Evolutionary conservation across 768 basidiomycete genomes (phyloP), one percentile per base, ranked within the genome.

Genomic region (Clitopilus hobsonii): DNA sequence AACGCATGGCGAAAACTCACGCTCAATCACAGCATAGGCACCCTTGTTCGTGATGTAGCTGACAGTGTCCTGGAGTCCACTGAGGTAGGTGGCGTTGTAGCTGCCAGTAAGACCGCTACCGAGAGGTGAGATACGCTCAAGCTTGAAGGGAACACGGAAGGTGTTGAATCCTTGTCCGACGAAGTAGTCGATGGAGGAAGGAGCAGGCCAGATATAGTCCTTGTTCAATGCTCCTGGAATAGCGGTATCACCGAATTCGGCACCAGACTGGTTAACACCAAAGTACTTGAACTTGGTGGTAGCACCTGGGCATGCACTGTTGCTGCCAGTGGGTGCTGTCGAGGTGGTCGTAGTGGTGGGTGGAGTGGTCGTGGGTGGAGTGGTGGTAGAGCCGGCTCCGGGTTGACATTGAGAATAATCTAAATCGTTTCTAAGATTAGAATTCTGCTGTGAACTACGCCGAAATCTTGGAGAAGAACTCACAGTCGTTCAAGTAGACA

Each of bases 241-340:
- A 16, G 61, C 67, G 11, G 60, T 69, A 57, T 74, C 68, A 16
- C 83, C 83, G 57, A 85, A 86, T 65, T 86, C 83, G 38, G 82
- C 83, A 59, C 82, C 82, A 51, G 81, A 78, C 65, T 85, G 67
- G 67, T 82, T 84, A 41, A 84, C 83, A 65, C 84, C 84, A 57
- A 84, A 83, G 72, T 67, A 82, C 63, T 76, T 72, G 76, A 86
- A 84, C 65, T 82, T 84, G 47, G 80, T 82, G 60, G 66, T 65
- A 2, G 65, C 59, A 18, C 74, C 73, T 14, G 75, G 63, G 66
- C 77, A 78, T 26, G 70, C 56, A 52, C 67, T 70, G 26, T 61
- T 65, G 30, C 57, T 61, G 22, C 65, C 60, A 10, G 63, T 60
- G 49, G 71, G 55, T 14, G 66, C 51, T 4, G 70, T 61, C 6